Base-by-base conservation (phyloP, 2,329 filamentous ascomycete genomes). In the Epichloe brachyelytri region DNA sequence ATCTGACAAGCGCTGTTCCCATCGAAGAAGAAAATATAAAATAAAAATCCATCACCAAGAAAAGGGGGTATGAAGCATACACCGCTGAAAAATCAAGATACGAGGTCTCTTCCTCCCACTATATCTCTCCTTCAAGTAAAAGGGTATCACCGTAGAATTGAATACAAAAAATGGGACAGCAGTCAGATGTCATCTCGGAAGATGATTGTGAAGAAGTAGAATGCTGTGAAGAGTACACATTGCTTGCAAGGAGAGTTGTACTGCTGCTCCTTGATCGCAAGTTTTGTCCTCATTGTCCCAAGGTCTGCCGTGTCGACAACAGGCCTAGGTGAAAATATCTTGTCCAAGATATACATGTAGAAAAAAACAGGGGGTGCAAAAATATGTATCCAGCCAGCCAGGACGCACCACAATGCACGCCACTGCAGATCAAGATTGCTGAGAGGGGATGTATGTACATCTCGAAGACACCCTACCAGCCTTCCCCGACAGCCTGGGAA, bases 131-230 rank as follows among this genome's bases (percentile, higher is more conserved):
- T 14, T 26, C 41, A 39, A 39, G 41, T 37, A 39, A 17, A 57
- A 58, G 64, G 64, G 64, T 66, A 66, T 66, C 64, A 60, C 61
- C 61, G 59, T 57, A 60, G 58, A 64, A 65, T 55, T 52, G 59
- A 64, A 64, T 49, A 49, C 1, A 58, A 60, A 53, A 53, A 51
- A 56, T 10, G 2, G 11, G 5, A 10, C 54, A 58, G 56, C 56
- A 50, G 30, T 33, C 57, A 55, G 48, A 43, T 39, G 50, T 39
- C 34, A 46, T 51, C 49, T 33, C 36, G 19, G 48, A 50, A 44
- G 53, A 59, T 56, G 58, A 58, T 49, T 48, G 54, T 26, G 3
- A 48, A 61, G 36, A 33, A 33, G 3, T 11, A 41, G 44, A 44
- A 41, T 49, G 46, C 8, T 12, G 30, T 20, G 33, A 48, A 22